Evolutionary conservation across 495 filamentous ascomycete genomes (phyloP).

Genomic region (Extremus antarcticus): DNA sequence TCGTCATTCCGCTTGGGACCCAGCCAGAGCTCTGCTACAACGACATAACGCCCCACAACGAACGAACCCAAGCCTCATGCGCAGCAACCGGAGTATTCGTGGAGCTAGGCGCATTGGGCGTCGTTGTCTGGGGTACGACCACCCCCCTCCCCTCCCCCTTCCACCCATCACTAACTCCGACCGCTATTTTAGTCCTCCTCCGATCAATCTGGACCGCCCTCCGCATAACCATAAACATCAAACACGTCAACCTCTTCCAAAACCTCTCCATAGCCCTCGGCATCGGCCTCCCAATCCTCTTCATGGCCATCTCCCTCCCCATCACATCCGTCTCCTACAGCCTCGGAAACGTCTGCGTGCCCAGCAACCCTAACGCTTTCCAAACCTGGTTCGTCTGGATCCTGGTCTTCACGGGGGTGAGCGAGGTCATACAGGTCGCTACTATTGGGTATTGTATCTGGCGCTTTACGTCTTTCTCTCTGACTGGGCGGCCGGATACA

Average conservation of each 20-base stretch:
- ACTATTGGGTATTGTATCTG: conserved; percentile 29
- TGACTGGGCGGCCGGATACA: neutral
- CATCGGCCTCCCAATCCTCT: conserved; percentile 19
- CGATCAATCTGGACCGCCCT: conserved; percentile 30
- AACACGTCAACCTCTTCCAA: conserved; percentile 23
- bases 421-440: conserved; percentile 21
- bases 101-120: conserved; percentile 24
- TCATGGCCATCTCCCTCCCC: conserved; percentile 23
- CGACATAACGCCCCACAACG: conserved; percentile 29
- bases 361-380: conserved; percentile 21
- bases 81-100: conserved; percentile 28
- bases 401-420: conserved; percentile 23
- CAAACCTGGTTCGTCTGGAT: conserved; percentile 29
- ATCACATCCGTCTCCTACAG: conserved; percentile 29
- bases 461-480: conserved; percentile 11
- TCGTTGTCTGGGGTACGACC: conserved; percentile 26
- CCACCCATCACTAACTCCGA: neutral
- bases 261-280: conserved; percentile 23
- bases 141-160: neutral
- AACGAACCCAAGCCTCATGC: conserved; percentile 23
- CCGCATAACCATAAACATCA: conserved; percentile 26
- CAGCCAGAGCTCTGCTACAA: conserved; percentile 26
- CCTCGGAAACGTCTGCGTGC: conserved; percentile 27
- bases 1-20: conserved; percentile 26
- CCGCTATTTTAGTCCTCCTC: conserved; percentile 23